A percentile compares a stretch with the other conserved stretches of the same genome.
Conservation (phyloP, 495 filamentous ascomycete species). For the Podospora sp. region DNA sequence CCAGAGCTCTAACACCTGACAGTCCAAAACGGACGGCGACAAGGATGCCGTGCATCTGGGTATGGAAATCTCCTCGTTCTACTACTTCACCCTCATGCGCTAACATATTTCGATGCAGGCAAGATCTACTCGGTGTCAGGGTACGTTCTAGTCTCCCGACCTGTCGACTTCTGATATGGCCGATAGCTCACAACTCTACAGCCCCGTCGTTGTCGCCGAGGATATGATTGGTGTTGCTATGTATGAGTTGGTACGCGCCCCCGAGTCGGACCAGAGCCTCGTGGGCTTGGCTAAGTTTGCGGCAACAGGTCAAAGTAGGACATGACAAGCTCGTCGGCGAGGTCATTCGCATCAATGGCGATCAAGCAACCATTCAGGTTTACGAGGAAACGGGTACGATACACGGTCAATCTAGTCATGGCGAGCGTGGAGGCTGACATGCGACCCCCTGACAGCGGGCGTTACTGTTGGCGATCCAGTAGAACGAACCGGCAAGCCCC, state of each 20-base stretch:
- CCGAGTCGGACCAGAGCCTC: background rate
- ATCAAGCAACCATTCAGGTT: constrained; percentile 96
- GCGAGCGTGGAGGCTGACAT: constrained; percentile 18
- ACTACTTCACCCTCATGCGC: constrained; percentile 12
- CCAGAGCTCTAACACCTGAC: background rate
- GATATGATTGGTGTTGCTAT: constrained; percentile 99
- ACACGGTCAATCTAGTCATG: constrained; percentile 15
- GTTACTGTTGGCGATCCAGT: constrained; percentile 97
- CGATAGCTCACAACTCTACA: constrained; percentile 44
- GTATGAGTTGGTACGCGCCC: constrained; percentile 80
- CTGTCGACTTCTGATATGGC: constrained; percentile 7
- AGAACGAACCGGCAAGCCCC: constrained; percentile 82
- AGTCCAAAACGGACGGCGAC: constrained; percentile 40
- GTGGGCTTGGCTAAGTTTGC: constrained; percentile 23
- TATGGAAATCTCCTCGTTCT: constrained; percentile 19
- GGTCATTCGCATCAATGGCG: constrained; percentile 94
- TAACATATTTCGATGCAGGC: constrained; percentile 48
- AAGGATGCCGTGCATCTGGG: constrained; percentile 43
- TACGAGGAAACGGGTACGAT: constrained; percentile 94
- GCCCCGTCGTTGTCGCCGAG: constrained; percentile 95
- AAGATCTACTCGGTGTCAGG: constrained; percentile 83
- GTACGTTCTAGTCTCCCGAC: constrained; percentile 49
- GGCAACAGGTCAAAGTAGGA: constrained; percentile 75
- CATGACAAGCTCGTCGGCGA: constrained; percentile 89
- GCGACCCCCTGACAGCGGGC: constrained; percentile 62